These are phyloP conservation scores for Jaenimonas drosophilae DNA, from an alignment of 208 protist genomes.

Conservation along the genomic window DNA sequence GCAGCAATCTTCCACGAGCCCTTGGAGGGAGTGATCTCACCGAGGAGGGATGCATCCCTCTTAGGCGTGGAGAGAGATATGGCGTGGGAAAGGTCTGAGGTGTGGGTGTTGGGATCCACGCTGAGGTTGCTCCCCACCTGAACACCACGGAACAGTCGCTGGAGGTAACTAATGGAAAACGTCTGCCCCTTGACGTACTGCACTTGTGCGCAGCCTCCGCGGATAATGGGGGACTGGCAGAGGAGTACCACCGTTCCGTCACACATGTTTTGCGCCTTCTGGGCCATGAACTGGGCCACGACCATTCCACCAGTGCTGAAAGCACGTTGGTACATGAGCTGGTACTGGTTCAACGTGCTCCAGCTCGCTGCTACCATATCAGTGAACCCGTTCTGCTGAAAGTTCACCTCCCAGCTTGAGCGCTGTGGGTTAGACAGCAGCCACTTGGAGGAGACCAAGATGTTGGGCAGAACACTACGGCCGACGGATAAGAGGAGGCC, in stretches of 20 bases:
- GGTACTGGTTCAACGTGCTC: slow-evolving; percentile 78
- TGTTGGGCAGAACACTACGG: slow-evolving; percentile 76
- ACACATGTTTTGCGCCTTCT: slow-evolving; percentile 69
- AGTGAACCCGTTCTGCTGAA: slow-evolving; percentile 87
- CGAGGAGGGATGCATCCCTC: slow-evolving; percentile 44
- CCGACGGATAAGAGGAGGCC: slow-evolving; percentile 61
- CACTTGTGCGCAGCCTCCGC: slow-evolving; percentile 69
- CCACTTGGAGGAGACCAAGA: slow-evolving; percentile 80
- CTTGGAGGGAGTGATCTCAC: slow-evolving; percentile 57
- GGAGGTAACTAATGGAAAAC: slow-evolving; percentile 63
- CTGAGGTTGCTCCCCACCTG: slow-evolving; percentile 67
- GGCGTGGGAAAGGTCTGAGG: slow-evolving; percentile 58
- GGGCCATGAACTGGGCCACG: slow-evolving; percentile 82
- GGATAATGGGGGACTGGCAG: slow-evolving; percentile 82
- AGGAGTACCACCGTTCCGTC: slow-evolving; percentile 78
- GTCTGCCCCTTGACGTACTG: slow-evolving; percentile 83
- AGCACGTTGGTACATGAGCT: slow-evolving; percentile 83
- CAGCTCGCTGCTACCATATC: slow-evolving; percentile 73
- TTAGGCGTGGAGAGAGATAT: slow-evolving; percentile 41
- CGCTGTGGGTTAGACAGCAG: slow-evolving; percentile 61
- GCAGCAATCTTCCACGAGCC: slow-evolving; percentile 76
- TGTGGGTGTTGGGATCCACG: slow-evolving; percentile 46
- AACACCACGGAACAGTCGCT: slow-evolving; percentile 74
- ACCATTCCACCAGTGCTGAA: slow-evolving; percentile 65
- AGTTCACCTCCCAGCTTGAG: slow-evolving; percentile 78